Base-by-base conservation (phyloP, 208 protist genomes). In the Polymyxa betae region DNA sequence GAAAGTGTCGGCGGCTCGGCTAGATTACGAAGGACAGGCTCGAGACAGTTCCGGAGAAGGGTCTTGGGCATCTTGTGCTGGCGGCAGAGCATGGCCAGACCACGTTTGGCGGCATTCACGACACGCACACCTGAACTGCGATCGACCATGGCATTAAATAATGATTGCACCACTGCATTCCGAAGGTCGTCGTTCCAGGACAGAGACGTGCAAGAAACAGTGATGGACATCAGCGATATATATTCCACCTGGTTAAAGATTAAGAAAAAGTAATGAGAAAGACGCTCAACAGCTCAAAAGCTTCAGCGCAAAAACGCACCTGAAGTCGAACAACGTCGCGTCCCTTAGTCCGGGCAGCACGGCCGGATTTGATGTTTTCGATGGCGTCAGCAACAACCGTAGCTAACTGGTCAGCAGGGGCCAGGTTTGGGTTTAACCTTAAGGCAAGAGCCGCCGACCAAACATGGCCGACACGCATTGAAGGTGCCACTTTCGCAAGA, bases 41-140 rank as follows among this genome's bases (percentile, higher is more conserved):
- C 90, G 0, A 97, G 91, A 32, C 90, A 94, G 12, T 72, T 43
- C 93, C 96, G 95, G 43, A 96, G 93, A 0, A 96, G 77, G 43
- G 96, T 95, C 88, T 95, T 93, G 32, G 93, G 93, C n/a, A 95
- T 77, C 90, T 94, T 94, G 38, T 93, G 77, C 78, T 92, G 91
- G 16, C 72, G 72, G n/a, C 72, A 82, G 12, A 82, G 72, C 10
- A 82, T 35, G n/a, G 72, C 72, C n/a, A 82, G n/a, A n/a, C 72
- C 72, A 5, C 72, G 72, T 35, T 82, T 82, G 72, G 72, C 72
- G n/a, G 72, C 72, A n/a, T 5, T 20, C 35, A 82, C 72, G 72
- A 82, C n/a, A 5, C 72, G 72, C 16, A 43, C n/a, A 35, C 72
- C 72, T 38, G 72, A 82, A 43, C 40, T 82, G n/a, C 72, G 72